Percentiles rank a stretch among this genome's conserved stretches.
These are phyloP conservation scores for Vitis rotundifolia DNA, from an alignment of 164 flowering plant species.

Conservation along the genomic window DNA sequence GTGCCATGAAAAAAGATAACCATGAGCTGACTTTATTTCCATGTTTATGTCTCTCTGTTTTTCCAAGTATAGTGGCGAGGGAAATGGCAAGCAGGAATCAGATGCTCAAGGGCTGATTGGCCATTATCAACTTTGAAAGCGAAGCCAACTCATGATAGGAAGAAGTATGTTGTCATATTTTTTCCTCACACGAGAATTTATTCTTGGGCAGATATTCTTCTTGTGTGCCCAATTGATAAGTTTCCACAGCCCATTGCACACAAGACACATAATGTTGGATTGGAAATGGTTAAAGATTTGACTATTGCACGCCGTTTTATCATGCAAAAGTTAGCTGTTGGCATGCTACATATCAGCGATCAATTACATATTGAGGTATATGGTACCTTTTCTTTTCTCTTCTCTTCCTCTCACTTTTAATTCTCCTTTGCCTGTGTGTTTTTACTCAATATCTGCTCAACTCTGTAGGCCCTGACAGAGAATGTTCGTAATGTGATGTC, in stretches of 20 bases:
- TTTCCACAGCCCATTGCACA: slow-evolving; percentile 82
- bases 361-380: slow-evolving; percentile 73
- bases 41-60: slow-evolving; percentile 14
- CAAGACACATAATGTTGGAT: slow-evolving; percentile 60
- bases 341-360: slow-evolving; percentile 72
- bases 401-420: not conserved
- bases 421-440: slow-evolving; percentile 10
- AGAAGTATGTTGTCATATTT: slow-evolving; percentile 75
- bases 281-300: slow-evolving; percentile 79
- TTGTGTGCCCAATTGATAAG: slow-evolving; percentile 71
- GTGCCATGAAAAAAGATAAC: not conserved
- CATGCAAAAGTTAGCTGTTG: slow-evolving; percentile 80
- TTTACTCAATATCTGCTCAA: slow-evolving; percentile 12
- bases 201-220: slow-evolving; percentile 85
- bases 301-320: slow-evolving; percentile 70
- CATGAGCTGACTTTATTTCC: not conserved
- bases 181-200: slow-evolving; percentile 81
- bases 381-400: slow-evolving; percentile 5
- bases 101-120: slow-evolving; percentile 88
- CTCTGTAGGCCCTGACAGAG: slow-evolving; percentile 69
- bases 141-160: slow-evolving; percentile 82
- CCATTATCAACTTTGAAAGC: slow-evolving; percentile 77
- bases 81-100: slow-evolving; percentile 92
- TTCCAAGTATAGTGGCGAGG: slow-evolving; percentile 82
- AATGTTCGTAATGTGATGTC: slow-evolving; percentile 59